phyloP scores from a whole-genome alignment of 2,329 filamentous ascomycete genomes.

The Lasiodiplodia gonubiensis region DNA sequence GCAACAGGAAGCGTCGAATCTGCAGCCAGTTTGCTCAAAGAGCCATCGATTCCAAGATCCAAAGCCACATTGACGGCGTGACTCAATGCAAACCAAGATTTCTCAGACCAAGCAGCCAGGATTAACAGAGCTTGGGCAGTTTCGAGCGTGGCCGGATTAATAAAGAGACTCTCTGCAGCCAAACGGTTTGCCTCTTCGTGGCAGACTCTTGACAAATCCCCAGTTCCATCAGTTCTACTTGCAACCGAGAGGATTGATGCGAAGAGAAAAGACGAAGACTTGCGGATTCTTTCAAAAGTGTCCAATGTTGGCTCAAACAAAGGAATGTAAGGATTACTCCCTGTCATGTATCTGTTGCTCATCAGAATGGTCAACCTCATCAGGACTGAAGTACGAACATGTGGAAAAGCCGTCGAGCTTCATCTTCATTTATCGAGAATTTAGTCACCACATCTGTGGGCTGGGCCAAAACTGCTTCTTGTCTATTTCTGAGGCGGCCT shows the following conservation, averaged over 20 bases:
- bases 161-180: background rate
- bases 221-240: background rate
- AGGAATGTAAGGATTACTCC: constrained; percentile 12
- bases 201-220: background rate
- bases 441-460: background rate
- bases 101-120: constrained; percentile 14
- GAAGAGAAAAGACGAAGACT: background rate
- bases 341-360: background rate
- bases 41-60: background rate
- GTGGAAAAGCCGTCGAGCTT: constrained; percentile 9
- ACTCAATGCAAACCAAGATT: constrained; percentile 10
- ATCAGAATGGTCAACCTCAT: background rate
- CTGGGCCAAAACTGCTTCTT: too few relatives aligned
- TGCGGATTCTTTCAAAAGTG: background rate
- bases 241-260: constrained; percentile 3
- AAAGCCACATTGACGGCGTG: constrained; percentile 13
- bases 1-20: background rate
- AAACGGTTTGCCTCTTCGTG: background rate
- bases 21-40: background rate
- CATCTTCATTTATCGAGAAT: background rate
- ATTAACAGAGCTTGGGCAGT: background rate
- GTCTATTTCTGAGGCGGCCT: background rate
- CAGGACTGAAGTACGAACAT: background rate
- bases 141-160: background rate
- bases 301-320: constrained; percentile 7